These are phyloP conservation scores for Sphaerulina populicola DNA, from an alignment of 2,329 filamentous ascomycete genomes.

Conservation along the genomic window DNA sequence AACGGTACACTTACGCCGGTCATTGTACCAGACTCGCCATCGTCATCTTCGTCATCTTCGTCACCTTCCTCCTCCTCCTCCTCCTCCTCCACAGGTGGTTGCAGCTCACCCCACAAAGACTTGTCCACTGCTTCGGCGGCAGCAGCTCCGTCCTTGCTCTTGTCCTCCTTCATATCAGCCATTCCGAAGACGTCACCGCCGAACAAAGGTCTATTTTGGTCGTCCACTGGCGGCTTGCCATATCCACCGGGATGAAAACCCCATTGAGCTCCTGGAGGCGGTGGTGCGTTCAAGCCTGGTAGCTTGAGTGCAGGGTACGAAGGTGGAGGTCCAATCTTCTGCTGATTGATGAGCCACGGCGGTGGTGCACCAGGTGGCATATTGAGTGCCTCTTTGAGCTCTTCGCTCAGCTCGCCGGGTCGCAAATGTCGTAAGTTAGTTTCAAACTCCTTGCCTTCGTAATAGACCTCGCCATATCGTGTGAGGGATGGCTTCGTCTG, in stretches of 20 bases:
- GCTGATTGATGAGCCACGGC: slow-evolving; percentile 95
- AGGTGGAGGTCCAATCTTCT: slow-evolving; percentile 84
- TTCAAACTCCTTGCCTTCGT: slow-evolving; percentile 97
- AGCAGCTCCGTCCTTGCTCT: slow-evolving; percentile 49
- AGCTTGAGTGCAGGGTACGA: slow-evolving; percentile 95
- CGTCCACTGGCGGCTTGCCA: slow-evolving; percentile 91
- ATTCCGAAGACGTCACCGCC: slow-evolving; percentile 93
- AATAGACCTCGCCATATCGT: slow-evolving; percentile 96
- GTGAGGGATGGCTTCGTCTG: slow-evolving; percentile 94
- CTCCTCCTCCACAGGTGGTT: slow-evolving; percentile 55
- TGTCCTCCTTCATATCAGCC: slow-evolving; percentile 41
- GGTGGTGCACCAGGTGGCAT: slow-evolving; percentile 89
- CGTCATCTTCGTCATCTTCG: slow-evolving; percentile 63
- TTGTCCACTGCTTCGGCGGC: slow-evolving; percentile 73
- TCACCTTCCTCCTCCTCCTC: slow-evolving; percentile 54
- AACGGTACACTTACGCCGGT: slow-evolving; percentile 61
- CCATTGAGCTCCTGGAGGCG: slow-evolving; percentile 82
- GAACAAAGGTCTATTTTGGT: slow-evolving; percentile 82
- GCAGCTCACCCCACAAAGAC: slow-evolving; percentile 84
- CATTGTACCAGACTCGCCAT: slow-evolving; percentile 48
- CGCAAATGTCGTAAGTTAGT: slow-evolving; percentile 86
- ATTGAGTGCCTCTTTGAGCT: slow-evolving; percentile 82
- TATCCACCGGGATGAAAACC: slow-evolving; percentile 93
- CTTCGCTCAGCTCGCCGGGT: slow-evolving; percentile 81
- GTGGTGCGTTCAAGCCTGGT: slow-evolving; percentile 85